phyloP scores from a whole-genome alignment of 257 asterid genomes.

The Paraleonurus japonicus region DNA sequence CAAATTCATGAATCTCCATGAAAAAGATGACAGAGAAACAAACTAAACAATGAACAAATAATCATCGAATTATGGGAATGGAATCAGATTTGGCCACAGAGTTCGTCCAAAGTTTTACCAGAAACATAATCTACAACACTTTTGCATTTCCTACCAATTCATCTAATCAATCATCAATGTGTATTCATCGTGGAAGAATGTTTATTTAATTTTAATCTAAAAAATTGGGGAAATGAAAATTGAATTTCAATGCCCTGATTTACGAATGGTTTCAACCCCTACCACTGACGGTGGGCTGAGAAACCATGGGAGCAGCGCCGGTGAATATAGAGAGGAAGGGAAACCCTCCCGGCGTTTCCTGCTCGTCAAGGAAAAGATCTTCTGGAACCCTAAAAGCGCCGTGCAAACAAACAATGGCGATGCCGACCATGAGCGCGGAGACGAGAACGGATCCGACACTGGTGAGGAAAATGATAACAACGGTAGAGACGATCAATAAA shows the following conservation, averaged over 20 bases:
- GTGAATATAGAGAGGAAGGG: constrained; percentile 67
- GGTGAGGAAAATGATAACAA: constrained; percentile 67
- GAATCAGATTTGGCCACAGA: background rate
- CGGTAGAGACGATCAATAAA: constrained; percentile 40
- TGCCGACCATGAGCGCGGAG: constrained; percentile 77
- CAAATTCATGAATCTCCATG: background rate
- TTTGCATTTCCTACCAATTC: background rate
- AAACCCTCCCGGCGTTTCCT: constrained; percentile 55
- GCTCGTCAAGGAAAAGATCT: constrained; percentile 86
- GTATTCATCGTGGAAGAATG: background rate
- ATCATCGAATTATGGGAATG: background rate
- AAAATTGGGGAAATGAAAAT: background rate
- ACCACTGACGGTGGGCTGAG: constrained; percentile 41
- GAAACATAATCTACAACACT: background rate
- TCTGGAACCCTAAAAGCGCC: constrained; percentile 89
- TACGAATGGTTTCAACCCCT: constrained; percentile 44
- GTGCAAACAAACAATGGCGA: constrained; percentile 54
- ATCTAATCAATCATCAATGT: background rate
- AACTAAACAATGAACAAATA: background rate
- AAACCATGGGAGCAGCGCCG: constrained; percentile 37
- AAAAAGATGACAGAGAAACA: background rate
- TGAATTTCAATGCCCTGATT: constrained; percentile 15
- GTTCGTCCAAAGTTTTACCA: constrained; percentile 20
- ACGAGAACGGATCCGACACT: constrained; percentile 88
- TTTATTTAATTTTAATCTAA: background rate